Conservation (phyloP, 148 eudicot species). For the Heliamphora exappendiculata region DNA sequence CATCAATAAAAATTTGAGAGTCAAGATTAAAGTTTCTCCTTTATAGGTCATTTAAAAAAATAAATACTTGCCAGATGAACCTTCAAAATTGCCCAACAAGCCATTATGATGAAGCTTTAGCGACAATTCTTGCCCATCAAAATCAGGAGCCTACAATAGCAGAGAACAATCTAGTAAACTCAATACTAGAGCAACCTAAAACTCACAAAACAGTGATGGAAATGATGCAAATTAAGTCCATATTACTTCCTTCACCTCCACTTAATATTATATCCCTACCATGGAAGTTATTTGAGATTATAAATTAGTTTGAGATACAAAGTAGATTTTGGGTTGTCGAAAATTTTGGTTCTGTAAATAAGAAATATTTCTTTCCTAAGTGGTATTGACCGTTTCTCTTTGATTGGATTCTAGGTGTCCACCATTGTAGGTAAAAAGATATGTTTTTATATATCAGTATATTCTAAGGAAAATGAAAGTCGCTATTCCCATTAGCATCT, state of each 20-base stretch:
- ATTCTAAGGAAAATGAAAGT: not conserved
- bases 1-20: not conserved
- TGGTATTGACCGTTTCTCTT: not conserved
- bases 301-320: not conserved
- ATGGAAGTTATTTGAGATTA: not conserved
- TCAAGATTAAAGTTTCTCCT: not conserved
- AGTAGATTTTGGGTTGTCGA: not conserved
- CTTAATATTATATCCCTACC: not conserved
- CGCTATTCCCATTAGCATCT: not conserved
- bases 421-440: not conserved
- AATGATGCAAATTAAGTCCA: not conserved
- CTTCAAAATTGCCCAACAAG: slow-evolving; percentile 50
- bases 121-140: slow-evolving; percentile 52
- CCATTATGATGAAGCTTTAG: slow-evolving; percentile 56
- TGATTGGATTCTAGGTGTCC: not conserved
- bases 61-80: slow-evolving; percentile 46
- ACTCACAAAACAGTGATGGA: not conserved
- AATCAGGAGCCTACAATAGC: slow-evolving; percentile 49
- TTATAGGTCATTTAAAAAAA: not conserved
- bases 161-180: not conserved
- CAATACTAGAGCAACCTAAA: not conserved
- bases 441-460: not conserved
- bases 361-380: not conserved
- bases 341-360: not conserved
- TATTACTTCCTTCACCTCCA: not conserved